These are phyloP conservation scores for Candida parachauliodes DNA, from an alignment of 805 yeast species.

Conservation along the genomic window DNA sequence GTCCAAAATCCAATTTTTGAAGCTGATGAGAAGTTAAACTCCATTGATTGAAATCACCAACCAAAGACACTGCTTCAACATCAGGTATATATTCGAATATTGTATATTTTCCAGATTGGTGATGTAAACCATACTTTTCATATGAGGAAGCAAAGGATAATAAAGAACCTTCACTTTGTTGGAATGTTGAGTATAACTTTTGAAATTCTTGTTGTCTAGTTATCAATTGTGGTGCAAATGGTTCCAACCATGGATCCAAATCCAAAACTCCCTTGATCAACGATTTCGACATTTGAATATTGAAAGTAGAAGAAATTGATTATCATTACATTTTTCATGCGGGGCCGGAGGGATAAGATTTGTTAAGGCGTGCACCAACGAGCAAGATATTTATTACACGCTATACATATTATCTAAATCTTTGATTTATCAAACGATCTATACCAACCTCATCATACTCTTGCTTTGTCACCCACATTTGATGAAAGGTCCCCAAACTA, in stretches of 20 bases:
- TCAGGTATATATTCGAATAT: constrained; percentile 91
- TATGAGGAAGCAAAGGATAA: constrained; percentile 73
- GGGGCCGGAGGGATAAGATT: too few relatives aligned
- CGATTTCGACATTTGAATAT: constrained; percentile 6
- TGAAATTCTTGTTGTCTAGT: constrained; percentile 65
- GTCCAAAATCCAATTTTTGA: constrained; percentile 56
- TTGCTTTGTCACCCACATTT: constrained; percentile 84
- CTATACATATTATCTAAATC: constrained; percentile 61
- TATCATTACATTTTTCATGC: too few relatives aligned
- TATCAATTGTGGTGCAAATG: constrained; percentile 63
- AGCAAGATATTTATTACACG: too few relatives aligned
- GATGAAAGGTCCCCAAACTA: constrained; percentile 91
- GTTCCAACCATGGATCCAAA: constrained; percentile 84
- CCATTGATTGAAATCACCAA: constrained; percentile 94
- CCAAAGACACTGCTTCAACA: constrained; percentile 68
- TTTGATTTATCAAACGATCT: constrained; percentile 71
- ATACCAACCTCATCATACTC: constrained; percentile 89
- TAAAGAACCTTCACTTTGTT: constrained; percentile 54
- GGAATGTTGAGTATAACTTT: constrained; percentile 56
- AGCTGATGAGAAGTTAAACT: constrained; percentile 52
- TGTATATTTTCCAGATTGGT: constrained; percentile 43
- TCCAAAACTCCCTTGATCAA: constrained; percentile 56
- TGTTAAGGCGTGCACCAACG: too few relatives aligned
- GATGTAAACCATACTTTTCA: constrained; percentile 72
- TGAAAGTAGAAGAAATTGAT: too few relatives aligned